Evolutionary conservation across 2,329 filamentous ascomycete genomes (phyloP).

Genomic region (Aspergillus sp.): DNA sequence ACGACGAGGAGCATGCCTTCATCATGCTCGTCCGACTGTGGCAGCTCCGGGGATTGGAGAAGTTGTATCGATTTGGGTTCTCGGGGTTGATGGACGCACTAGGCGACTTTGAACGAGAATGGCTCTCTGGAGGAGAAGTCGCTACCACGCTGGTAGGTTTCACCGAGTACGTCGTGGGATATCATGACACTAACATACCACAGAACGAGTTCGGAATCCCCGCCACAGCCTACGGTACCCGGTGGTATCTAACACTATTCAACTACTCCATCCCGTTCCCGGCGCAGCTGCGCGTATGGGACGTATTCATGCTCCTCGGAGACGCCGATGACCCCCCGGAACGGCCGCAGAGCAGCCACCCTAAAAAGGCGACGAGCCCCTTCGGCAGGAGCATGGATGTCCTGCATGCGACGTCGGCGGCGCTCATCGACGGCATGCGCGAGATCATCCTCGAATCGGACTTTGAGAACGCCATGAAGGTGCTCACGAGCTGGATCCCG

Average conservation of each 20-base stretch:
- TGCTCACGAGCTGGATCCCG: constrained; percentile 84
- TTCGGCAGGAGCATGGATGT: constrained; percentile 67
- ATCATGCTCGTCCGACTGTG: constrained; percentile 95
- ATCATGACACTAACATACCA: constrained; percentile 2
- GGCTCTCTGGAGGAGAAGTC: constrained; percentile 72
- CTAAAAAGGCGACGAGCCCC: constrained; percentile 20
- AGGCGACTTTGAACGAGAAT: constrained; percentile 72
- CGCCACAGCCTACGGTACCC: constrained; percentile 85
- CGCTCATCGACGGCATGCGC: constrained; percentile 79
- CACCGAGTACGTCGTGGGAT: neutral
- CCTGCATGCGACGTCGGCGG: constrained; percentile 79
- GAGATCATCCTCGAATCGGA: constrained; percentile 86
- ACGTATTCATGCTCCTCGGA: constrained; percentile 91
- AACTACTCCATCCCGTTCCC: constrained; percentile 93
- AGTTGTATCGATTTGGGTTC: constrained; percentile 77
- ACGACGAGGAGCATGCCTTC: constrained; percentile 88
- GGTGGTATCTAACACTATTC: constrained; percentile 96
- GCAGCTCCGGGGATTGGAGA: constrained; percentile 75
- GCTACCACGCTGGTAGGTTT: constrained; percentile 64
- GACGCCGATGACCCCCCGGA: constrained; percentile 45
- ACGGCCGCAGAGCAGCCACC: constrained; percentile 6
- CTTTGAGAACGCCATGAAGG: constrained; percentile 97
- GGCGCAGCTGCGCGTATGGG: constrained; percentile 92
- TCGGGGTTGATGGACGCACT: constrained; percentile 77
- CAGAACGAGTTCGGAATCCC: constrained; percentile 70